Conservation (phyloP, 2,329 filamentous ascomycete species). For the Pyrenophora teres region DNA sequence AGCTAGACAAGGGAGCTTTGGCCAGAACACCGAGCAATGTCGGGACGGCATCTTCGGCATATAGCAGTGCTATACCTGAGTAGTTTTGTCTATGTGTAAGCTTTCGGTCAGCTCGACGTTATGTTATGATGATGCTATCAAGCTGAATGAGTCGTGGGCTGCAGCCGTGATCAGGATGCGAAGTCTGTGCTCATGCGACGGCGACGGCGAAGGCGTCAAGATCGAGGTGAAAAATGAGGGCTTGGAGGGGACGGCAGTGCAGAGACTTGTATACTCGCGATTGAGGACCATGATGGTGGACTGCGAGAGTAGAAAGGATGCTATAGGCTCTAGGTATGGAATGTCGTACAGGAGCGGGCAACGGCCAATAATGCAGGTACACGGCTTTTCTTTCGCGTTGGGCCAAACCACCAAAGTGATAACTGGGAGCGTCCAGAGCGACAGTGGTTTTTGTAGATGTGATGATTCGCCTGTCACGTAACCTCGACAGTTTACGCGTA, state of each 20-base stretch:
- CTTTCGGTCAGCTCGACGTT: slow-evolving; percentile 3
- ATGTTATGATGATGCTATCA: not conserved
- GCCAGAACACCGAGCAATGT: slow-evolving; percentile 9
- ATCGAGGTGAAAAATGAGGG: not conserved
- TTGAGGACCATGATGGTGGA: slow-evolving; percentile 31
- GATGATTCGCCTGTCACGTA: no score
- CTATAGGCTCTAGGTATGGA: not conserved
- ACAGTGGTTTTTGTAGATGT: no score
- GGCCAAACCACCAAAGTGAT: no score
- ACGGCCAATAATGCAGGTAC: slow-evolving; percentile 11
- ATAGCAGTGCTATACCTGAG: not conserved
- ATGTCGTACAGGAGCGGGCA: not conserved
- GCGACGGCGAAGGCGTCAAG: not conserved
- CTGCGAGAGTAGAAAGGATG: not conserved
- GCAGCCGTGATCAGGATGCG: not conserved
- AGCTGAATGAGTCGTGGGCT: not conserved
- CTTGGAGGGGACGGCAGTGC: not conserved
- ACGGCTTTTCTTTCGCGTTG: not conserved
- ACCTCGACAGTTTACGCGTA: no score
- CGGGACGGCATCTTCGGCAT: slow-evolving; percentile 11
- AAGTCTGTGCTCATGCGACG: not conserved
- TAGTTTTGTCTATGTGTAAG: not conserved
- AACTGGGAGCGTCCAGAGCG: no score
- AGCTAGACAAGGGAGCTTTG: slow-evolving; percentile 14
- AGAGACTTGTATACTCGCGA: slow-evolving; percentile 11